phyloP scores from a whole-genome alignment of 306 rosid genomes.

The Prunus fruticosa region DNA sequence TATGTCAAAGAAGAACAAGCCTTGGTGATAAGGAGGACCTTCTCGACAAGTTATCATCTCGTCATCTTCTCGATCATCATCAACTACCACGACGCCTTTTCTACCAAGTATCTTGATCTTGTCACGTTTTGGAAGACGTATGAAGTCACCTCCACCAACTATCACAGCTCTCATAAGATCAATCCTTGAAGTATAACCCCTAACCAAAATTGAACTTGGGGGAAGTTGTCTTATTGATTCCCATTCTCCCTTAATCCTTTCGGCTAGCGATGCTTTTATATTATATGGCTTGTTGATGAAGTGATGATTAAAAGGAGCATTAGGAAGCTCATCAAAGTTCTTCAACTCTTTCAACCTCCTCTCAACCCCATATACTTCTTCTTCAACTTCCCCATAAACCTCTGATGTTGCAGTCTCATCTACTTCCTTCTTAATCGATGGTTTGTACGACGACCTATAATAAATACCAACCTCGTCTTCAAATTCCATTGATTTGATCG shows the following conservation, averaged over 20 bases:
- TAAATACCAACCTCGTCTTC: no score
- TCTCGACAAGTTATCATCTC: not conserved
- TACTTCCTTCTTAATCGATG: not conserved
- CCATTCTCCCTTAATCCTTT: constrained; percentile 12
- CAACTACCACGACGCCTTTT: no score
- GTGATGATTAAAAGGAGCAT: constrained; percentile 14
- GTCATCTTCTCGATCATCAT: no score
- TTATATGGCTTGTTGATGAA: not conserved
- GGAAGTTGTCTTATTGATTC: not conserved
- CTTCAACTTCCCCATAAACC: constrained; percentile 36
- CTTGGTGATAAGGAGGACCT: constrained; percentile 16
- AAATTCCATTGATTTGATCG: not conserved
- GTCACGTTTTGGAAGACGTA: no score
- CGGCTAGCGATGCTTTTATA: no score
- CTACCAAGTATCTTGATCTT: no score
- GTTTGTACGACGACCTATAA: not conserved
- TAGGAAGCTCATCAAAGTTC: constrained; percentile 11
- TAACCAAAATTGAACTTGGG: constrained; percentile 12
- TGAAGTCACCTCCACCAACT: not conserved
- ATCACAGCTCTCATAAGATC: constrained; percentile 35
- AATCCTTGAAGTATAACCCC: constrained; percentile 20
- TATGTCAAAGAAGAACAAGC: constrained; percentile 39
- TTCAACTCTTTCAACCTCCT: not conserved
- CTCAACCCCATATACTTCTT: constrained; percentile 18
- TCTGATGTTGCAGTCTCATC: not conserved